A percentile compares a stretch with the other conserved stretches of the same genome.
These are phyloP conservation scores for Brassica juncea DNA, from an alignment of 345 rosid genomes.

Conservation along the genomic window DNA sequence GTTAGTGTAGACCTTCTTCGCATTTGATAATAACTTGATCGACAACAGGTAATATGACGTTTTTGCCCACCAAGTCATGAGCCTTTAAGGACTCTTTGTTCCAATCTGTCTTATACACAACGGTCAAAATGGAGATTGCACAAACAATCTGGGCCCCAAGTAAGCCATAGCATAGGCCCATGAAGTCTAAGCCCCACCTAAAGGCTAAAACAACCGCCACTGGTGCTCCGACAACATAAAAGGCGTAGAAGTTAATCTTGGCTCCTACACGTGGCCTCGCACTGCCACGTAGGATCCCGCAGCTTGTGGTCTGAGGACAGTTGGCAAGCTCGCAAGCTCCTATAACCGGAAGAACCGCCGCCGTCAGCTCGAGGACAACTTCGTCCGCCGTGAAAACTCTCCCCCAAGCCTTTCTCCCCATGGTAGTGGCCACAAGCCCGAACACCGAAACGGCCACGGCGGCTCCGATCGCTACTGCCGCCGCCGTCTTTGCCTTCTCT, in stretches of 20 bases:
- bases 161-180: constrained; percentile 90
- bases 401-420: constrained; percentile 74
- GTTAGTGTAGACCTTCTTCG: constrained; percentile 44
- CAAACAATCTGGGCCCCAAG: constrained; percentile 82
- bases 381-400: constrained; percentile 58
- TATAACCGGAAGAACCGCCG: constrained; percentile 66
- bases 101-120: constrained; percentile 78
- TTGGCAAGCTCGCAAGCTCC: constrained; percentile 91
- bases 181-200: constrained; percentile 60
- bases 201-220: constrained; percentile 67
- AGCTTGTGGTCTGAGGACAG: constrained; percentile 90
- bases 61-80: constrained; percentile 57
- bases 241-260: constrained; percentile 67
- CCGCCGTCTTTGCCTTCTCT: constrained; percentile 55
- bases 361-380: constrained; percentile 56
- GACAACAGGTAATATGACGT: constrained; percentile 33
- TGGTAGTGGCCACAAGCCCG: constrained; percentile 62
- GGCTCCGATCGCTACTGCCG: constrained; percentile 56
- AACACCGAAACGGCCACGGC: constrained; percentile 51
- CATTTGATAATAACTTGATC: constrained; percentile 45
- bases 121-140: constrained; percentile 61
- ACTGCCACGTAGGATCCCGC: constrained; percentile 81
- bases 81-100: constrained; percentile 70
- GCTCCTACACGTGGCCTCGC: constrained; percentile 81
- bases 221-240: constrained; percentile 84